A percentile compares a stretch with the other conserved stretches of the same genome.
Evolutionary conservation across 1,284 basidiomycete species (phyloP).

Genomic region (Ustilago esculenta): DNA sequence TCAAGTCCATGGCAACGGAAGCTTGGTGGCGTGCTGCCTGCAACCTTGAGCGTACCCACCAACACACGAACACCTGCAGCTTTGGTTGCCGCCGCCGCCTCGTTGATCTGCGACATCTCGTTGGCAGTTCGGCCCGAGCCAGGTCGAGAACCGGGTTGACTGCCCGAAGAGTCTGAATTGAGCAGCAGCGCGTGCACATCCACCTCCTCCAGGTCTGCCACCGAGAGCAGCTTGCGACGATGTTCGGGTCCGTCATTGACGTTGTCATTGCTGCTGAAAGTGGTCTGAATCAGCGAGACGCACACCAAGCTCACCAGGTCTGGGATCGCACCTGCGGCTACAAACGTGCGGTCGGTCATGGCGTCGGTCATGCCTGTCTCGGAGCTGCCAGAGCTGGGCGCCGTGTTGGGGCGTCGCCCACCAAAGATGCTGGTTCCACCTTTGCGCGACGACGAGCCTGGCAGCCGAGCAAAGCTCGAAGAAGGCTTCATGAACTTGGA

Average conservation of each 20-base stretch:
- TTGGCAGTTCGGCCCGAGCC: conserved; percentile 36
- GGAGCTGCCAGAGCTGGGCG: conserved; percentile 48
- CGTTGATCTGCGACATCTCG: conserved; percentile 41
- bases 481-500: conserved; percentile 44
- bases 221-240: conserved; percentile 49
- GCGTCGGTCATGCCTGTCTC: conserved; percentile 37
- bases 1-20: conserved; percentile 62
- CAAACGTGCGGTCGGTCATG: conserved; percentile 40
- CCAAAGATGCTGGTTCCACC: conserved; percentile 45
- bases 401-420: conserved; percentile 49
- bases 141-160: conserved; percentile 32
- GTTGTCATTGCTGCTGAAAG: conserved; percentile 52
- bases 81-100: conserved; percentile 32
- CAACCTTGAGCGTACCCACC: conserved; percentile 51
- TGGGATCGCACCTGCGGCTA: conserved; percentile 22
- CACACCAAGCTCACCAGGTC: conserved; percentile 55
- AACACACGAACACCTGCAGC: conserved; percentile 52
- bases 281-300: conserved; percentile 57
- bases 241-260: conserved; percentile 57
- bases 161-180: conserved; percentile 36
- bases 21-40: conserved; percentile 46
- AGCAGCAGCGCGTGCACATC: conserved; percentile 49
- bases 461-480: conserved; percentile 23
- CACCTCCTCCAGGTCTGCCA: conserved; percentile 60
- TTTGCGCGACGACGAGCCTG: conserved; percentile 16